Evolutionary conservation across 2,329 filamentous ascomycete species (phyloP).

Genomic region (Nigrospora sphaerica): DNA sequence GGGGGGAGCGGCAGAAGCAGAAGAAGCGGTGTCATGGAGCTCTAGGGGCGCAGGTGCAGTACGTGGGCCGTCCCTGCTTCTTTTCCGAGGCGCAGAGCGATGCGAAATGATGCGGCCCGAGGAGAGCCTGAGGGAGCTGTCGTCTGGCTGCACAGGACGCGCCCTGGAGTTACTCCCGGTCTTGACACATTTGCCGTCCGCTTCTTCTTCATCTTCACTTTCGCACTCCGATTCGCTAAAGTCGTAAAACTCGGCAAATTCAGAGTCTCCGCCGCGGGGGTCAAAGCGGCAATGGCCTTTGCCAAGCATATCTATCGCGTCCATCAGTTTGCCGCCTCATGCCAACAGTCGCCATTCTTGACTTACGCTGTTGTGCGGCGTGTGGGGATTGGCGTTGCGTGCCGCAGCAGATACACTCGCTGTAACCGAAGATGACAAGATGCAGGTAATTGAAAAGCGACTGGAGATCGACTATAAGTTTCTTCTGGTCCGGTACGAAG

Average conservation of each 20-base stretch:
- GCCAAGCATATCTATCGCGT: slow-evolving; percentile 30
- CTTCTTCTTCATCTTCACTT: slow-evolving; percentile 1
- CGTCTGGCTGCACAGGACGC: slow-evolving; percentile 8
- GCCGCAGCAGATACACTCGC: neutral
- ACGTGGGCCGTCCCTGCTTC: neutral
- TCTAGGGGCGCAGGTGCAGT: too few relatives aligned
- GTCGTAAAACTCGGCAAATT: slow-evolving; percentile 35
- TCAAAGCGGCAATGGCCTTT: slow-evolving; percentile 41
- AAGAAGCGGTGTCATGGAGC: too few relatives aligned
- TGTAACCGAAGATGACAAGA: slow-evolving; percentile 2
- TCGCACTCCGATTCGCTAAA: slow-evolving; percentile 6
- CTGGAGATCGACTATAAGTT: neutral
- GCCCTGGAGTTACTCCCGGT: neutral
- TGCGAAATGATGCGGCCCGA: slow-evolving; percentile 27
- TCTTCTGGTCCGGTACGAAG: neutral
- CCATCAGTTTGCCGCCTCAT: neutral
- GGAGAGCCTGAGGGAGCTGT: slow-evolving; percentile 22
- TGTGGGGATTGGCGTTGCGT: neutral
- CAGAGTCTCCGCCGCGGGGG: slow-evolving; percentile 22
- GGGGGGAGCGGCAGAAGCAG: too few relatives aligned
- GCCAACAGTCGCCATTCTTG: neutral
- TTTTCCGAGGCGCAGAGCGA: slow-evolving; percentile 6
- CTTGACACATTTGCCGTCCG: neutral
- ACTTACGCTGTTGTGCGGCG: neutral
- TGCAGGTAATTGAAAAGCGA: neutral